phyloP scores from a whole-genome alignment of 108 stramenopile genomes.

The Cyclotella cryptica region DNA sequence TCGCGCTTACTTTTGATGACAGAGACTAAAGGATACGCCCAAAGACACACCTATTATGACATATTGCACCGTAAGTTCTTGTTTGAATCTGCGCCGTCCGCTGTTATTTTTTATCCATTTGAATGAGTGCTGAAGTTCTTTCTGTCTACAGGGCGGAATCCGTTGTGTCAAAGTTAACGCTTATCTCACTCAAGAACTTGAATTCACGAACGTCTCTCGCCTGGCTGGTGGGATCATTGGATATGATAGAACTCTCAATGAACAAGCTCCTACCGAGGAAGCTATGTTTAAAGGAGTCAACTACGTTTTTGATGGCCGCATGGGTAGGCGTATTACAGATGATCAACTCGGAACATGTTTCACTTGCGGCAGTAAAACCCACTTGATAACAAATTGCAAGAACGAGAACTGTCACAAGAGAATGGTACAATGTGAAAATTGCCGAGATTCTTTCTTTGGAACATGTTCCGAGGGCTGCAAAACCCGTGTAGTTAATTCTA shows the following conservation, averaged over 20 bases:
- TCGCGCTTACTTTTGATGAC: slow-evolving; percentile 61
- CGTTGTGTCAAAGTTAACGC: slow-evolving; percentile 95
- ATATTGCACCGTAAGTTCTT: slow-evolving; percentile 89
- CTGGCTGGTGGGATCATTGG: slow-evolving; percentile 95
- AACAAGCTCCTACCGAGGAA: slow-evolving; percentile 71
- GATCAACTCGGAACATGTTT: slow-evolving; percentile 86
- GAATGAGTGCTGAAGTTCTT: too few species aligned
- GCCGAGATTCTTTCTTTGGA: slow-evolving; percentile 63
- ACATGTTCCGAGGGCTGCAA: slow-evolving; percentile 90
- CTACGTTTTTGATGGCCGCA: slow-evolving; percentile 97
- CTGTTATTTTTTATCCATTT: too few species aligned
- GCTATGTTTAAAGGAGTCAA: slow-evolving; percentile 93
- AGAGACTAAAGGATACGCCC: slow-evolving; percentile 79
- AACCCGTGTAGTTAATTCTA: slow-evolving; percentile 66
- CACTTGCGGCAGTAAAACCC: slow-evolving; percentile 90
- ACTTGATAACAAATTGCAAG: slow-evolving; percentile 88
- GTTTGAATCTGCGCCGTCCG: not conserved
- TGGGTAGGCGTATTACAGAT: slow-evolving; percentile 92
- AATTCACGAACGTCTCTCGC: slow-evolving; percentile 92
- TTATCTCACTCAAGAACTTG: slow-evolving; percentile 93
- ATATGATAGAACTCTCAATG: slow-evolving; percentile 85
- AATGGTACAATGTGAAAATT: slow-evolving; percentile 92
- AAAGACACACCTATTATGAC: slow-evolving; percentile 93
- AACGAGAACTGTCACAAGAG: slow-evolving; percentile 91
- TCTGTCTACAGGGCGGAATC: slow-evolving; percentile 60